phyloP scores from a whole-genome alignment of 164 flowering plant genomes.

The Vitis rupestris region DNA sequence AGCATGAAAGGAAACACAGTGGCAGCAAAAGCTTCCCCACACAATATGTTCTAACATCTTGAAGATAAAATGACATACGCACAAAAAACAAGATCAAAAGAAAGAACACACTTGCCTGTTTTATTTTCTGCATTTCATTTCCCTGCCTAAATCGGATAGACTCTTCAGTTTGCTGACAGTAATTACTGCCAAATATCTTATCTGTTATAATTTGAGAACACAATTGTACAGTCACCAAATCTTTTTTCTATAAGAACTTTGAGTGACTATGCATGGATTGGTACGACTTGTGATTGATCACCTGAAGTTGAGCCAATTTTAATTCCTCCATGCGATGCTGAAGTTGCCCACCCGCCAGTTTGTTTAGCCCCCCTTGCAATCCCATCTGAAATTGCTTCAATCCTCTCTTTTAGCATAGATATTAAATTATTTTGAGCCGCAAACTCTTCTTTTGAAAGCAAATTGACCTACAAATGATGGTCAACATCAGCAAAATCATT shows the following conservation, averaged over 20 bases:
- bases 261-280: neutral
- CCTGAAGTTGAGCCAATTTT: slow-evolving; percentile 30
- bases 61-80: neutral
- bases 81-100: neutral
- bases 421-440: slow-evolving; percentile 37
- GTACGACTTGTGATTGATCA: neutral
- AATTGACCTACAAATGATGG: slow-evolving; percentile 24
- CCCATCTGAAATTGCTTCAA: slow-evolving; percentile 40
- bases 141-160: slow-evolving; percentile 30
- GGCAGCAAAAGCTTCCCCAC: neutral
- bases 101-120: slow-evolving; percentile 27
- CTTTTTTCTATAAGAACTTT: neutral
- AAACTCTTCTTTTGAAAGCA: slow-evolving; percentile 34
- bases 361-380: slow-evolving; percentile 18
- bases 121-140: slow-evolving; percentile 37
- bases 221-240: neutral
- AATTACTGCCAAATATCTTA: slow-evolving; percentile 25
- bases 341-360: slow-evolving; percentile 24
- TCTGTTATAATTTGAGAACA: slow-evolving; percentile 7
- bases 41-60: neutral
- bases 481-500: neutral
- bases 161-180: slow-evolving; percentile 32
- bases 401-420: slow-evolving; percentile 27
- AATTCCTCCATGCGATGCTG: slow-evolving; percentile 23
- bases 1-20: neutral